Base-by-base conservation (phyloP, 345 rosid genomes). In the Heritiera fomes region DNA sequence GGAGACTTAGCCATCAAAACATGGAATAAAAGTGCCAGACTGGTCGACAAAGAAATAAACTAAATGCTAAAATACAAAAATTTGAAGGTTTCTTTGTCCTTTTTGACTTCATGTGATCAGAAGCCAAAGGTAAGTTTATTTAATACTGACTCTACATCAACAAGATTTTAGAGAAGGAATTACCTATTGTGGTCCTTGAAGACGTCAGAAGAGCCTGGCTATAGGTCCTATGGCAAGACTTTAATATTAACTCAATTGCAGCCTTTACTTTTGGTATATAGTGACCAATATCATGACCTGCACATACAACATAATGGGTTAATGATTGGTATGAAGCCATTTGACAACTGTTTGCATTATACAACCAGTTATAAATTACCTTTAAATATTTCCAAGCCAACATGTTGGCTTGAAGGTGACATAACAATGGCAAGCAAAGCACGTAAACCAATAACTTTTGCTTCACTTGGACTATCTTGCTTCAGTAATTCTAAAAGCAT, bases 201-300 rank as follows among this genome's bases (percentile, higher is more conserved):
- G 97, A 92, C 80, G 97, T 91, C 86, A 96, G 82, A 87, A 94
- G 97, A 82, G 99, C 99, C 82, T 87, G 97, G 79, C 97, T 81
- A 79, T 92, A 96, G 75, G 84, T 89, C 86, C 88, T 89, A 79
- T 96, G 87, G 80, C 99, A 96, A 83, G 97, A 91, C 81, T 93
- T 91, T 90, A 96, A 82, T 81, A 94, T 91, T 53, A 97, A 90
- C 83, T 96, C 99, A 75, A 96, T 94, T 78, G 98, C 99, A 71
- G 95, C 95, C 88, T 92, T 96, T 80, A 96, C 98, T 86, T 96
- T 96, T 77, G 99, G 98, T 72, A 94, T 92, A 86, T 94, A 94
- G 83, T 94, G 97, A 64, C 95, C 91, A 47, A 94, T 91, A 82
- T 91, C 97, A 78, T 89, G 93, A 72, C 86, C 99, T 96, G 89